These are phyloP conservation scores for Eucalyptus camaldulensis DNA, from an alignment of 345 rosid genomes.

Conservation along the genomic window DNA sequence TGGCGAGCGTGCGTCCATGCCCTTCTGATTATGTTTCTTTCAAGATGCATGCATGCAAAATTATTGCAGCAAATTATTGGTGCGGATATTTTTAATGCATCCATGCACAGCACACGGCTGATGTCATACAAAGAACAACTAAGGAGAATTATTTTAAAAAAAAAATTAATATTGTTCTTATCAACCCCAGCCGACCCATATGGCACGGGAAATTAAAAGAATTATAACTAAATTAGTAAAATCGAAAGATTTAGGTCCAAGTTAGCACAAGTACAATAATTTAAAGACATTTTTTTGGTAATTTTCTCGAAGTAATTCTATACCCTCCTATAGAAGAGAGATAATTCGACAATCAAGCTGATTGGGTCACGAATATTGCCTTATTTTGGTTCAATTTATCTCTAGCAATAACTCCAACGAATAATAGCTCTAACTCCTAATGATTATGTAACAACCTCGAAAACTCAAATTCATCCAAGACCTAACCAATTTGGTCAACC, in stretches of 20 bases:
- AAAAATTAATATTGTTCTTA: no score
- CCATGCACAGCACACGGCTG: neutral
- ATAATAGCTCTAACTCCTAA: neutral
- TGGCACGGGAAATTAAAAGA: accelerated
- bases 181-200: accelerated
- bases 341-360: neutral
- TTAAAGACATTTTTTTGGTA: accelerated
- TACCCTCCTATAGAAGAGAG: neutral
- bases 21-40: neutral
- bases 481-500: neutral
- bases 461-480: neutral
- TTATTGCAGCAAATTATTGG: neutral
- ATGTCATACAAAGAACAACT: neutral
- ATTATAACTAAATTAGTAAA: accelerated
- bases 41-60: neutral
- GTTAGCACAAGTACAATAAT: accelerated
- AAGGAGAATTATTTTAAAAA: no score
- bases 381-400: neutral
- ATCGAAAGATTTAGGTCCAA: no score
- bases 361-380: neutral
- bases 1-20: neutral
- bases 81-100: neutral
- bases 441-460: neutral
- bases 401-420: neutral
- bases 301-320: neutral